phyloP scores from a whole-genome alignment of 352 stramenopile genomes.

The Globisporangium mamillatum region DNA sequence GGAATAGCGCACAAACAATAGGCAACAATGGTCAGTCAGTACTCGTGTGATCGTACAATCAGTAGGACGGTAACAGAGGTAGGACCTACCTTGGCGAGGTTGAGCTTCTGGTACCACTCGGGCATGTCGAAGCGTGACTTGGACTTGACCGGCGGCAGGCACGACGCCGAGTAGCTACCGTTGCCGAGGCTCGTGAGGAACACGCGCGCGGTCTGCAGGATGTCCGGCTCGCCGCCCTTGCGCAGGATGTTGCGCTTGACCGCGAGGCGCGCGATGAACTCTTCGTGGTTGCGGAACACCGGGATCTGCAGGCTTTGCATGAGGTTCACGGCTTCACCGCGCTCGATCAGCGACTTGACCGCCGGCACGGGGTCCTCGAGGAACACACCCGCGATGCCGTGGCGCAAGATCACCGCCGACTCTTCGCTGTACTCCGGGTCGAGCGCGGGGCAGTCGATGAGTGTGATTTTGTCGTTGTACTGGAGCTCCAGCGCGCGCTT shows the following conservation, averaged over 20 bases:
- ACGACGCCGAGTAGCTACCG: constrained; percentile 51
- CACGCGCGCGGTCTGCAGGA: constrained; percentile 88
- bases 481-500: constrained; percentile 91
- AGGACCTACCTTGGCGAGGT: constrained; percentile 47
- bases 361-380: constrained; percentile 94
- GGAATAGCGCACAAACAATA: constrained; percentile 7
- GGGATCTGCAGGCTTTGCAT: constrained; percentile 97
- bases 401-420: constrained; percentile 86
- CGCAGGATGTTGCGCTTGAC: constrained; percentile 91
- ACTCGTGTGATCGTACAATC: background rate
- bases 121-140: constrained; percentile 83
- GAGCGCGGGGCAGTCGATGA: constrained; percentile 97
- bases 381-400: constrained; percentile 93
- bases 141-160: constrained; percentile 69
- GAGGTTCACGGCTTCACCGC: constrained; percentile 90
- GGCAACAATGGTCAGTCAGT: background rate
- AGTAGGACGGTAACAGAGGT: background rate
- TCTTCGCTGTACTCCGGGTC: constrained; percentile 94
- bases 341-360: constrained; percentile 89
- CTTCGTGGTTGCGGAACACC: constrained; percentile 89
- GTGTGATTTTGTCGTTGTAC: constrained; percentile 95
- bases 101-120: constrained; percentile 56
- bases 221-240: constrained; percentile 96
- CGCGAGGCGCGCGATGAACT: constrained; percentile 97
- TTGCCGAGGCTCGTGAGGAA: constrained; percentile 82